phyloP scores from a whole-genome alignment of 2,329 filamentous ascomycete species.

The Periconia macrospinosa region DNA sequence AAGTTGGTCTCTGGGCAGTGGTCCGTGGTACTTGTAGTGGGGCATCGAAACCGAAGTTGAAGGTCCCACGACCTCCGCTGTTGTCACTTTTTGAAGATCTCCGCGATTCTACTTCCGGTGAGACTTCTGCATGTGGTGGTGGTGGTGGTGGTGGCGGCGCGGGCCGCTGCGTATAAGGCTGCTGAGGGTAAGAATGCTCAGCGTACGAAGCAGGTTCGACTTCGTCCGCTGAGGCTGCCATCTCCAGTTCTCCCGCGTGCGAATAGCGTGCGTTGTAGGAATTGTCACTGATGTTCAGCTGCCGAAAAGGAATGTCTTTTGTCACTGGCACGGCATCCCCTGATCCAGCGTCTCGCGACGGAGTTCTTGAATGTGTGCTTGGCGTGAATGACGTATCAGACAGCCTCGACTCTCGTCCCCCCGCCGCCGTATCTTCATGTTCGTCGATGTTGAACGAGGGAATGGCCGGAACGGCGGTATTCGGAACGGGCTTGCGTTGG shows the following conservation, averaged over 20 bases:
- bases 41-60: conserved; percentile 33
- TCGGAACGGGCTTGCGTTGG: conserved; percentile 26
- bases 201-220: conserved; percentile 19
- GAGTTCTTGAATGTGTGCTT: conserved; percentile 41
- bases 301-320: conserved; percentile 37
- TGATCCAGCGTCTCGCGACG: conserved; percentile 34
- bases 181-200: conserved; percentile 22
- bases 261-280: conserved; percentile 36
- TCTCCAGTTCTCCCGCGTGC: conserved; percentile 34
- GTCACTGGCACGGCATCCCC: conserved; percentile 28
- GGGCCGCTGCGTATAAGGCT: conserved; percentile 19
- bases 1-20: conserved; percentile 69
- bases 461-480: conserved; percentile 22
- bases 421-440: conserved; percentile 29
- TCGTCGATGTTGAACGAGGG: conserved; percentile 37
- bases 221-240: conserved; percentile 27
- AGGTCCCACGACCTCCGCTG: conserved; percentile 25
- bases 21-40: conserved; percentile 52
- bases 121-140: conserved; percentile 21
- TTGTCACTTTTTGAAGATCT: conserved; percentile 35
- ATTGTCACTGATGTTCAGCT: conserved; percentile 36
- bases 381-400: conserved; percentile 36
- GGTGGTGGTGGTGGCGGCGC: conserved; percentile 12
- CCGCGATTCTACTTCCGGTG: conserved; percentile 32
- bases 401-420: conserved; percentile 36